A percentile compares a stretch with the other conserved stretches of the same genome.
These are phyloP conservation scores for Agroathelia rolfsii DNA, from an alignment of 1,284 basidiomycete species.

Conservation along the genomic window DNA sequence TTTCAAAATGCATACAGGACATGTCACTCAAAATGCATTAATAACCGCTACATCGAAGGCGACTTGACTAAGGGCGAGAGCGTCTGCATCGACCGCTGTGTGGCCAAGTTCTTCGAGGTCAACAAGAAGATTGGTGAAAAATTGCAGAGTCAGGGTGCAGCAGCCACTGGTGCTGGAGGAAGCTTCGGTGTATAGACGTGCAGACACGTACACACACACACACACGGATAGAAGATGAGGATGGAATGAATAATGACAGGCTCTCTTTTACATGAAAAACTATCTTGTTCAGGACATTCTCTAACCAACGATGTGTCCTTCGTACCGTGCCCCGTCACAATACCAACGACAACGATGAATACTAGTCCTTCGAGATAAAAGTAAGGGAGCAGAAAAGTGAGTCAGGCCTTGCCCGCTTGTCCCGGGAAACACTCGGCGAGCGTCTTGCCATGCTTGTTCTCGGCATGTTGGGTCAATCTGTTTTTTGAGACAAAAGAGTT, in stretches of 20 bases:
- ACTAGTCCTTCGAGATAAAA: too few relatives aligned
- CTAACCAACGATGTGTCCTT: too few relatives aligned
- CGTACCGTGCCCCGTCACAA: too few relatives aligned
- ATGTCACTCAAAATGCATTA: slow-evolving; percentile 86
- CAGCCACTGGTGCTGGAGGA: slow-evolving; percentile 32
- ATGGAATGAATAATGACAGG: too few relatives aligned
- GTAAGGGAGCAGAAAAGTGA: too few relatives aligned
- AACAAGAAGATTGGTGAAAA: slow-evolving; percentile 96
- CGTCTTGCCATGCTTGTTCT: slow-evolving; percentile 67
- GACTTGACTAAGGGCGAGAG: slow-evolving; percentile 98
- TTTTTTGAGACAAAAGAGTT: slow-evolving; percentile 6
- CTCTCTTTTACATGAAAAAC: too few relatives aligned
- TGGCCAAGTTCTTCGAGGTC: slow-evolving; percentile 88
- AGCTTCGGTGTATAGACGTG: too few relatives aligned
- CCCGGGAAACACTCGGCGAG: slow-evolving; percentile 70
- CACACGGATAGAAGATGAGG: too few relatives aligned
- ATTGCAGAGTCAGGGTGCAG: slow-evolving; percentile 47
- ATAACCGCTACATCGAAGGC: slow-evolving; percentile 76
- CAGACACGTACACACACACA: too few relatives aligned
- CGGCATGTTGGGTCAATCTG: slow-evolving; percentile 67
- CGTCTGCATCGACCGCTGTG: slow-evolving; percentile 95
- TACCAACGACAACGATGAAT: too few relatives aligned
- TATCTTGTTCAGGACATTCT: too few relatives aligned
- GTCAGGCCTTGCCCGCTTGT: too few relatives aligned
- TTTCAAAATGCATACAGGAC: slow-evolving; percentile 34